A percentile compares a stretch with the other conserved stretches of the same genome.
phyloP scores from a whole-genome alignment of 306 rosid species.

The Aeschynomene evenia region DNA sequence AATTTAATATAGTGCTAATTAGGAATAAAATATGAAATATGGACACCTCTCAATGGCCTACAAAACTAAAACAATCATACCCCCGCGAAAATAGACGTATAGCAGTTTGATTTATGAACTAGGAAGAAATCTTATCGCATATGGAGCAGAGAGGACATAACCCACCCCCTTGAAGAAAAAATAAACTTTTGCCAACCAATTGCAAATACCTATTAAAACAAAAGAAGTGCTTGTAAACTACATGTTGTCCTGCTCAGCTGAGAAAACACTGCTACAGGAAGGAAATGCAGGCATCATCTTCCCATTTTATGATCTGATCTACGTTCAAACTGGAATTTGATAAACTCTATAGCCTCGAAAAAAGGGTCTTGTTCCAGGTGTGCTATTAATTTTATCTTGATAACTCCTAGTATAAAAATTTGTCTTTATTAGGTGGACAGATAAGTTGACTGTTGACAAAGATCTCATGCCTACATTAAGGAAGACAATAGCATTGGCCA shows the following conservation, averaged over 20 bases:
- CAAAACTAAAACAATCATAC: not conserved
- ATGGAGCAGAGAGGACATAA: not conserved
- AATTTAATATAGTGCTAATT: not conserved
- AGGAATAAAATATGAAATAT: not conserved
- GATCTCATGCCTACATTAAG: not conserved
- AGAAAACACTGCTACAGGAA: constrained; percentile 8
- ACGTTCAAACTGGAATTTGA: not conserved
- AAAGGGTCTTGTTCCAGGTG: not conserved
- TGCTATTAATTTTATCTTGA: not conserved
- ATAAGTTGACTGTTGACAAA: constrained; percentile 6
- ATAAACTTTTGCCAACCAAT: not conserved
- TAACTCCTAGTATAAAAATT: not conserved
- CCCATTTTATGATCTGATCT: not conserved
- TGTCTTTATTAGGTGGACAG: not conserved
- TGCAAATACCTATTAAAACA: not conserved
- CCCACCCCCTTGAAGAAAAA: not conserved
- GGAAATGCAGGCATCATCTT: not conserved
- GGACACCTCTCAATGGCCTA: not conserved
- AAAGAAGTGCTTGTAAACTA: constrained; percentile 1
- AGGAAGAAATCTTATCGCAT: not conserved
- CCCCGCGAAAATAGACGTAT: not conserved
- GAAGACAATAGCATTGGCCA: not conserved
- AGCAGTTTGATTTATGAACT: not conserved
- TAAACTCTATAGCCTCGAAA: not conserved
- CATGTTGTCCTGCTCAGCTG: not conserved